Evolutionary conservation across 768 basidiomycete species (phyloP), one percentile per base, ranked within the genome.

Genomic region (Lactarius quietus): DNA sequence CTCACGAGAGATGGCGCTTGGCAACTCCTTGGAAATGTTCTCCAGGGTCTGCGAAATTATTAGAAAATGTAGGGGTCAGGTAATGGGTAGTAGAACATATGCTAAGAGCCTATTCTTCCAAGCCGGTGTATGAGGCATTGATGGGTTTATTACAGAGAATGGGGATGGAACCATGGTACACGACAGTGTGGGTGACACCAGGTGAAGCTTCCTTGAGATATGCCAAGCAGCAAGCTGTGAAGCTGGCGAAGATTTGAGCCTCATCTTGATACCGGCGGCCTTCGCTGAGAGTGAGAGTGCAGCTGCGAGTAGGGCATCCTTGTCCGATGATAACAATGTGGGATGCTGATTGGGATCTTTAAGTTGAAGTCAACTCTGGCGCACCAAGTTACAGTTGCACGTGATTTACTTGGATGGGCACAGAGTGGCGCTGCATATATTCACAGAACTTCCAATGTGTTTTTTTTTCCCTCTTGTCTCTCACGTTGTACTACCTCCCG

Each of bases 91-190:
- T 53, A 43, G 10, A 20, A 85, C 94, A 80, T 80, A 98, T 96
- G 73, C 92, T 95, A 69, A 99, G 78, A 8, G 95, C 97, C 78
- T 99, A 96, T 74, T 98, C 97, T 15, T 96, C 97, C 53, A 99
- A 82, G 76, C 98, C 97, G 70, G 98, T 98, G 74, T 95, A 97
- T 31, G 93, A 92, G 64, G 98, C 98, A 77, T 97, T 93, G 74
- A 93, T 87, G 67, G 98, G 79, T 76, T 99, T 98, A 84, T 90
- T 91, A 84, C 96, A 98, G 54, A 99, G 83, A 41, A 96, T 93
- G n/a, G 94, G 95, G 64, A 99, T 95, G n/a, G 95, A 97, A n/a
- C 96, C 96, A 72, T 96, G 92, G 75, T 97, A 93, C 45, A 98
- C 96, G 70, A 99, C 89, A 54, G 93, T 95, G 73, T 98, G 95